Percentiles rank a stretch among this genome's conserved stretches.
These are phyloP conservation scores for Tubosaeta sp. DNA, from an alignment of 768 basidiomycete species.

Conservation along the genomic window DNA sequence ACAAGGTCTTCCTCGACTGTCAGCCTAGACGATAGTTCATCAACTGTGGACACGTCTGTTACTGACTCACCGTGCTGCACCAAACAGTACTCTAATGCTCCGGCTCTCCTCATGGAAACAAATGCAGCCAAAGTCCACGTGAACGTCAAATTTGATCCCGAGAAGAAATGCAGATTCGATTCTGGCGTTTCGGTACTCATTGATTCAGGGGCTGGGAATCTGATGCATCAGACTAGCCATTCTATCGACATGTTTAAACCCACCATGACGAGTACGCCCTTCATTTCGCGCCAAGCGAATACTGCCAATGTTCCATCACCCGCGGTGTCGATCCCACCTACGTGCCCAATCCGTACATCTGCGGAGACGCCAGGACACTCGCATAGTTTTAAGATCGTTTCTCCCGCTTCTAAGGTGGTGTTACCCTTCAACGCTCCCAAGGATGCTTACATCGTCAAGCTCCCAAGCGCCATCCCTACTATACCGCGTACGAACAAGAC, in stretches of 20 bases:
- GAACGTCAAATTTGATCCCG: not conserved
- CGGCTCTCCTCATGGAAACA: slow-evolving; percentile 1
- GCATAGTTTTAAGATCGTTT: not conserved
- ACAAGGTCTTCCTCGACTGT: slow-evolving; percentile 6
- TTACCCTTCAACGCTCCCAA: slow-evolving; percentile 4
- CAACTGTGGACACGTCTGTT: slow-evolving; percentile 22
- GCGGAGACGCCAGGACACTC: not conserved
- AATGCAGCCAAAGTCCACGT: not conserved
- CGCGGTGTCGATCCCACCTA: not conserved
- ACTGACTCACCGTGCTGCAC: slow-evolving; percentile 17
- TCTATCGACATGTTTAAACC: slow-evolving; percentile 11
- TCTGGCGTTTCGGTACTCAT: not conserved
- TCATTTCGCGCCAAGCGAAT: not conserved
- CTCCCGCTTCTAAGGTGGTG: slow-evolving; percentile 4
- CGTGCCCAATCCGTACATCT: not conserved
- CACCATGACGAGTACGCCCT: slow-evolving; percentile 16
- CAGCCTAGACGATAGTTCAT: slow-evolving; percentile 9
- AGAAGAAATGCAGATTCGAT: not conserved
- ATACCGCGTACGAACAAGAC: not conserved
- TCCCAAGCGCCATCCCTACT: slow-evolving; percentile 4
- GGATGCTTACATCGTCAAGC: slow-evolving; percentile 12
- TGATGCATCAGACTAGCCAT: not conserved
- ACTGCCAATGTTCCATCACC: not conserved
- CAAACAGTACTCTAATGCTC: slow-evolving; percentile 8
- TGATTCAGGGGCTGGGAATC: not conserved